Evolutionary conservation across 495 filamentous ascomycete genomes (phyloP), one percentile per base, ranked within the genome.

Genomic region (Recurvomyces mirabilis): DNA sequence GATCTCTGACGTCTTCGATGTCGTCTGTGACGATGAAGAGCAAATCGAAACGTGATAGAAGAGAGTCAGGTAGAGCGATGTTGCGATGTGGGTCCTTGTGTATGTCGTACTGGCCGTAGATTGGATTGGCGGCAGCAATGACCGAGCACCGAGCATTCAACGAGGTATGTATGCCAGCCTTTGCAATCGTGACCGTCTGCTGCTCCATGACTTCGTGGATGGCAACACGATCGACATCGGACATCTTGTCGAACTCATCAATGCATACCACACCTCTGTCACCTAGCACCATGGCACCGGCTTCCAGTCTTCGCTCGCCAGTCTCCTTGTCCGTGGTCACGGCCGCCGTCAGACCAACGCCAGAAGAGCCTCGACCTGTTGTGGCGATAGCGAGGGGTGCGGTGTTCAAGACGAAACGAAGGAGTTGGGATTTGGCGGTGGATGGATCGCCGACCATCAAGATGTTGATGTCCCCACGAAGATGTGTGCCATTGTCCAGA

Each of bases 191-290:
- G 47, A 99, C 91, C 0, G 91, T 99, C 61, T 99, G 91, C 67
- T 99, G 91, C 65, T 99, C 91, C 91, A 99, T 99, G 43, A 99
- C 91, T 85, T 99, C 91, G 73, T 99, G 91, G 55, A 99, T 99
- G 35, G 91, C 91, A 17, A 99, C 91, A 52, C 91, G 79, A 62
- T 99, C 91, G 28, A 96, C 81, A 62, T 96, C 91, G 51, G 84
- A 93, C 91, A 99, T 99, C 66, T 99, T 99, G 66, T 99, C 91
- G 59, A 99, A 99, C 62, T 99, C 91, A 62, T 99, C 91, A 54
- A 99, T 99, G 66, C 91, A 99, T 30, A 99, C 91, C 28, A 99
- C 89, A 43, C 91, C 91, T 34, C 91, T 80, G 57, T 99, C 91
- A 58, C 78, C 91, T 46, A 99, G 82, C 43, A 99, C 91, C 91